Base-by-base conservation (phyloP, 2,329 filamentous ascomycete genomes). In the Immersiporthe knoxdaviesiana region DNA sequence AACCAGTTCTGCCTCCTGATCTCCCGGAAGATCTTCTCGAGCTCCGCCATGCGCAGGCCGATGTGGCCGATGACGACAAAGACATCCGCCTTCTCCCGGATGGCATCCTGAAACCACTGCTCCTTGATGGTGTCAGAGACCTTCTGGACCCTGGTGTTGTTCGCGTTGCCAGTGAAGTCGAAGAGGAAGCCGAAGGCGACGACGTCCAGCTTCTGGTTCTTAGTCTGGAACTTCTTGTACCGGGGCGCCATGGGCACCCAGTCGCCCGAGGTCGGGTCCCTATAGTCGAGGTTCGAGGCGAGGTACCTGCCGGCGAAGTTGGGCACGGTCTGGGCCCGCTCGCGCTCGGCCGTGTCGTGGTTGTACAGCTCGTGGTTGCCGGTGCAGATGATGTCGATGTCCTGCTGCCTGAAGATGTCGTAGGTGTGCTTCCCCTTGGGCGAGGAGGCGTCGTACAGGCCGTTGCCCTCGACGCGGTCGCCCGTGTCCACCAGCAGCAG, bases 361-460 rank as follows among this genome's bases (percentile, higher is more conserved):
- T 93, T 88, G 83, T 99, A 99, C 16, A 99, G 87, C 82, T 99
- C 96, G 81, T 99, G 96, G 76, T 99, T 99, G 63, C 96, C 96
- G 0, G 91, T 91, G 74, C 90, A 95, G 62, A 98, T 85, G 35
- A 97, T 81, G 77, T 98, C 95, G 73, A 97, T 89, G 58, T 89
- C 81, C 77, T 97, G 93, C 76, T 97, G 84, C 71, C 89, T 90
- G 77, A 96, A 89, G 67, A 98, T 96, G 72, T 95, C 92, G 77
- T 93, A 95, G 1, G 93, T 93, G 78, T 94, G 97, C 76, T 90
- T 86, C 30, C 96, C 96, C 77, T 97, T 97, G 11, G 96, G 96
- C 37, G 86, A 84, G 0, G 94, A 97, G 6, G 90, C 91, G 78
- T 98, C 96, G 80, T 97, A 98, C 4, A 99, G 87, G 1, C 95